phyloP scores from a whole-genome alignment of 2,329 filamentous ascomycete species.

The Didymellaceae sp. region DNA sequence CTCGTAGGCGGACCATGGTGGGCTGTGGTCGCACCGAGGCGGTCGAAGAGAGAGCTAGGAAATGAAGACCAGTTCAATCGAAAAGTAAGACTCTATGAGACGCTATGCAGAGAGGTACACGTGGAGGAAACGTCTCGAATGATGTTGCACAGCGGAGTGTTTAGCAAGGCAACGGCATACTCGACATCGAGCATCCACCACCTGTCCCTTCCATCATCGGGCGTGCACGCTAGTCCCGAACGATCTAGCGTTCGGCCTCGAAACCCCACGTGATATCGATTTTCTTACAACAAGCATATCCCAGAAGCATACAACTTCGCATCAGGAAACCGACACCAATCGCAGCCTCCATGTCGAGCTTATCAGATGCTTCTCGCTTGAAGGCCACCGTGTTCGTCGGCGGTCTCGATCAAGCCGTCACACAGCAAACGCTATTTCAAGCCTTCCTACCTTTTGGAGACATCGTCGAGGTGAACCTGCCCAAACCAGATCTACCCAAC shows the following conservation, averaged over 20 bases:
- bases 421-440: slow-evolving; percentile 76
- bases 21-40: slow-evolving; percentile 41
- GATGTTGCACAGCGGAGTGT: slow-evolving; percentile 19
- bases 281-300: slow-evolving; percentile 8
- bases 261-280: slow-evolving; percentile 34
- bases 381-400: slow-evolving; percentile 94
- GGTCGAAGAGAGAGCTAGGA: slow-evolving; percentile 26
- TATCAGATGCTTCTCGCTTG: slow-evolving; percentile 83
- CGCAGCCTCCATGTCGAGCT: slow-evolving; percentile 50
- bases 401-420: slow-evolving; percentile 82
- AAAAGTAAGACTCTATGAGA: slow-evolving; percentile 17
- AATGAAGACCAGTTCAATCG: slow-evolving; percentile 30
- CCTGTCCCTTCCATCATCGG: slow-evolving; percentile 42
- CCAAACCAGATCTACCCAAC: slow-evolving; percentile 83
- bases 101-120: slow-evolving; percentile 20
- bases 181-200: slow-evolving; percentile 42
- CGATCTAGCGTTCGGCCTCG: too few species aligned
- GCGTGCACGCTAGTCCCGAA: too few species aligned
- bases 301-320: slow-evolving; percentile 11
- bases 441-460: slow-evolving; percentile 98
- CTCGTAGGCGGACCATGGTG: slow-evolving; percentile 91
- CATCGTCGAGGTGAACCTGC: slow-evolving; percentile 87
- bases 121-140: slow-evolving; percentile 30
- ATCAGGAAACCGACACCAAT: neutral
- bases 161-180: slow-evolving; percentile 33